Conservation (phyloP, 2,329 filamentous ascomycete species). For the Xylaria arbuscula region DNA sequence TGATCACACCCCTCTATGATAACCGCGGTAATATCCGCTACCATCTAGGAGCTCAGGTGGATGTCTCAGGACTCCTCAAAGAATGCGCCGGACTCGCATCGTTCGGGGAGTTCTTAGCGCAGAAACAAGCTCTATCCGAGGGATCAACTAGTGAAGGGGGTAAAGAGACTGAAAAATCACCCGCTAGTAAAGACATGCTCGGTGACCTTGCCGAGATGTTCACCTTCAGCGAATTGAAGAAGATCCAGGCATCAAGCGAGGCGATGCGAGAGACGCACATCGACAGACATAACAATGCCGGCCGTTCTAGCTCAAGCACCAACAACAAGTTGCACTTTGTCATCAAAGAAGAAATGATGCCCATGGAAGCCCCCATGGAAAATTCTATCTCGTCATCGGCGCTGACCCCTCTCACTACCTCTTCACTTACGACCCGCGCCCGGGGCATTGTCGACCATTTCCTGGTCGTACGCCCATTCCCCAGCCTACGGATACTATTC, state of each 20-base stretch:
- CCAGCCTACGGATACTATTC: conserved; percentile 74
- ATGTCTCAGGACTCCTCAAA: conserved; percentile 75
- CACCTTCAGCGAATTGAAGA: conserved; percentile 73
- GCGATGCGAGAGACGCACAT: conserved; percentile 64
- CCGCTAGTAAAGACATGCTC: conserved; percentile 58
- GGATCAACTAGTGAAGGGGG: neutral
- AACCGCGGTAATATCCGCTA: conserved; percentile 74
- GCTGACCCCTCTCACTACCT: conserved; percentile 24
- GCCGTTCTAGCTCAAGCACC: conserved; percentile 45
- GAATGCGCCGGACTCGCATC: conserved; percentile 74
- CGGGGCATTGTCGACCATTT: conserved; percentile 66
- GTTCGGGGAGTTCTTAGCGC: conserved; percentile 60
- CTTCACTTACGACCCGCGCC: conserved; percentile 49
- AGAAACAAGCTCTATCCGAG: conserved; percentile 23
- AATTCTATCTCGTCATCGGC: conserved; percentile 27
- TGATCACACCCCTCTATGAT: conserved; percentile 78
- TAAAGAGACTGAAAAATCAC: conserved; percentile 25
- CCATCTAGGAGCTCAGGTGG: conserved; percentile 77
- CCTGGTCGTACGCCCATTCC: conserved; percentile 73
- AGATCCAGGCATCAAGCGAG: conserved; percentile 71
- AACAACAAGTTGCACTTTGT: conserved; percentile 57
- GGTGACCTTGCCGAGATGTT: conserved; percentile 76
- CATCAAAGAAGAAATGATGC: conserved; percentile 53
- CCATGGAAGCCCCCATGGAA: conserved; percentile 20
- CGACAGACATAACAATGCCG: conserved; percentile 58